A percentile compares a stretch with the other conserved stretches of the same genome.
Evolutionary conservation across 169 alveolate genomes (phyloP).

Genomic region (Plasmodium relictum): DNA sequence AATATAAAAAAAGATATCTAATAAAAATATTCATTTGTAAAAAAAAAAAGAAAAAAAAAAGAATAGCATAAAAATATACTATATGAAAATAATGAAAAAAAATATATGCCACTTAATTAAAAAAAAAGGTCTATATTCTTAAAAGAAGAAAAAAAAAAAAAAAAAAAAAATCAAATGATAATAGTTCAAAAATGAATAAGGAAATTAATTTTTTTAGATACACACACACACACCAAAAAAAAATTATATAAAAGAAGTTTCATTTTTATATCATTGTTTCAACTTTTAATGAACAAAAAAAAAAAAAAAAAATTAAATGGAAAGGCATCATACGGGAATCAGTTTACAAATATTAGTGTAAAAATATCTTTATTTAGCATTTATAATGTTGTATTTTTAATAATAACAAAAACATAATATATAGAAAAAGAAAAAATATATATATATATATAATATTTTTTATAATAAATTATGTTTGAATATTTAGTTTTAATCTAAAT

Average conservation of each 20-base stretch:
- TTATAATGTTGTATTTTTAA: no score
- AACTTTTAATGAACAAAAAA: background rate
- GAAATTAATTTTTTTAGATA: background rate
- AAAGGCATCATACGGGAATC: no score
- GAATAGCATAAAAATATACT: slow-evolving; percentile 13
- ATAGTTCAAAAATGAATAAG: no score
- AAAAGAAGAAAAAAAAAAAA: background rate
- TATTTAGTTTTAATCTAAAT: no score
- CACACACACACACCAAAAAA: background rate
- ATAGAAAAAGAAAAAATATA: no score
- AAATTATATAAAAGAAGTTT: background rate
- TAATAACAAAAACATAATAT: no score
- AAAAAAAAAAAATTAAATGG: background rate
- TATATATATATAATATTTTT: no score
- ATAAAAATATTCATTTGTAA: slow-evolving; percentile 64
- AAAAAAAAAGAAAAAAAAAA: slow-evolving; percentile 8
- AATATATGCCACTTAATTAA: background rate
- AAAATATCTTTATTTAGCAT: no score
- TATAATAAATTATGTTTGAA: no score
- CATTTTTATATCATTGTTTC: background rate
- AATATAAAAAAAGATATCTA: slow-evolving; percentile 54
- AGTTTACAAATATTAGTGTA: no score
- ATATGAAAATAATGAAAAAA: no score
- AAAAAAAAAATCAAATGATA: background rate
- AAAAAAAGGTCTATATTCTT: background rate